phyloP scores from a whole-genome alignment of 1,284 basidiomycete species.

The Mycena citricolor region DNA sequence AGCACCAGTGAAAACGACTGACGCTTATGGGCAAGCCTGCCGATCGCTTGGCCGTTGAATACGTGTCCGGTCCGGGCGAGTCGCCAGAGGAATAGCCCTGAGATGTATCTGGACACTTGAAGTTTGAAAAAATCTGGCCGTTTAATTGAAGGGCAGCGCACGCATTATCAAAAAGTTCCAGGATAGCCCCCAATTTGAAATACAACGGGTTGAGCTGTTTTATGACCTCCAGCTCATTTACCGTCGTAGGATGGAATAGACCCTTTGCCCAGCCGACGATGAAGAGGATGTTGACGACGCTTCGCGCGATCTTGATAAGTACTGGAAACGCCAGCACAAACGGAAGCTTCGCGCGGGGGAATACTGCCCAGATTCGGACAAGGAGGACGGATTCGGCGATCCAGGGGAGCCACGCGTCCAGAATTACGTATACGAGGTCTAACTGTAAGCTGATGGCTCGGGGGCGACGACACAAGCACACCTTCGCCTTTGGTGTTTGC shows the following conservation, averaged over 20 bases:
- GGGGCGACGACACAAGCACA: no score
- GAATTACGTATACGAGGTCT: constrained; percentile 10
- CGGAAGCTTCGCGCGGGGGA: not conserved
- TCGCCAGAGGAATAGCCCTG: constrained; percentile 4
- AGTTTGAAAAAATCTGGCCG: not conserved
- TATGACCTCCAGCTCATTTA: no score
- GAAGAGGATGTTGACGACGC: constrained; percentile 8
- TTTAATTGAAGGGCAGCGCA: not conserved
- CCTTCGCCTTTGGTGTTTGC: not conserved
- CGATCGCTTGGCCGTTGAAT: not conserved
- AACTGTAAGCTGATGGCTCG: not conserved
- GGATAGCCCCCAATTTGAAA: not conserved
- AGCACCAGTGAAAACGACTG: not conserved
- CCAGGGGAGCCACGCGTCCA: constrained; percentile 14
- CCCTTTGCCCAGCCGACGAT: constrained; percentile 7
- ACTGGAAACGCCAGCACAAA: constrained; percentile 9
- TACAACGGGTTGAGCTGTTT: not conserved
- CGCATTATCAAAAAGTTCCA: constrained; percentile 15
- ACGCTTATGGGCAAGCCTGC: not conserved
- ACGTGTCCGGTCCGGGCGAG: not conserved
- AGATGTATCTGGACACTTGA: not conserved
- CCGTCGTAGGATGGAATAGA: not conserved
- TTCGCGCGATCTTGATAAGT: constrained; percentile 6
- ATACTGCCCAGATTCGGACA: constrained; percentile 10
- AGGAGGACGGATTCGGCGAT: constrained; percentile 12